Evolutionary conservation across 164 flowering plant genomes (phyloP), one percentile per base, ranked within the genome.

Genomic region (Platanus orientalis): DNA sequence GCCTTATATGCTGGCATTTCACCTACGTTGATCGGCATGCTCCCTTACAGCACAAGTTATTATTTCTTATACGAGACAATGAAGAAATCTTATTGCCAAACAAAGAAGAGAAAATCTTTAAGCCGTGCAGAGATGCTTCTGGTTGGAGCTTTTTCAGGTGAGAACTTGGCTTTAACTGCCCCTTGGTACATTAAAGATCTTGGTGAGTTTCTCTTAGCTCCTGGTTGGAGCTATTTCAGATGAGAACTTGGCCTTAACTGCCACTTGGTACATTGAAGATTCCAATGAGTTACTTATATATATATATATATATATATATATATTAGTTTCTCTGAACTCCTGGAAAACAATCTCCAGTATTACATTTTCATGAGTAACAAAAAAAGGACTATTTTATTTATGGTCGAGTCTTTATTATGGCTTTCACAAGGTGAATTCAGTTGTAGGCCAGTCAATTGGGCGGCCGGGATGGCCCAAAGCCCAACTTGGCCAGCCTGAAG

Each of bases 41-140:
- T 94, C 48, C 99, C 99, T 0, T 94, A 94, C 75, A 91, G 97
- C 66, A 89, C 99, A 0, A 86, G 97, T 65, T 89, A 83, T 74
- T 94, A 94, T 73, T 94, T 88, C 73, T 81, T 91, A 92, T 94
- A 94, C 19, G 99, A 94, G 70, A 84, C 80, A 27, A 61, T 91
- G 76, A 91, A 91, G 78, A 84, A 59, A 30, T 77, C 88, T 34
- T 89, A 88, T 69, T 91, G 97, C 67, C 42, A 56, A 61, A 63
- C 80, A 44, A 79, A 79, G 76, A 88, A 89, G 47, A 94, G 89
- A 63, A 73, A 78, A 61, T 69, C 87, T 12, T 61, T 94, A 51
- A 88, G 66, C 53, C 96, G 97, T 36, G 76, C 78, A 3, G 99
- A 94, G 79, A 84, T 88, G 90, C 93, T 94, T 19, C 52, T 88